Base-by-base conservation (phyloP, 2,329 filamentous ascomycete species). In the Penicillium hesseltinei region DNA sequence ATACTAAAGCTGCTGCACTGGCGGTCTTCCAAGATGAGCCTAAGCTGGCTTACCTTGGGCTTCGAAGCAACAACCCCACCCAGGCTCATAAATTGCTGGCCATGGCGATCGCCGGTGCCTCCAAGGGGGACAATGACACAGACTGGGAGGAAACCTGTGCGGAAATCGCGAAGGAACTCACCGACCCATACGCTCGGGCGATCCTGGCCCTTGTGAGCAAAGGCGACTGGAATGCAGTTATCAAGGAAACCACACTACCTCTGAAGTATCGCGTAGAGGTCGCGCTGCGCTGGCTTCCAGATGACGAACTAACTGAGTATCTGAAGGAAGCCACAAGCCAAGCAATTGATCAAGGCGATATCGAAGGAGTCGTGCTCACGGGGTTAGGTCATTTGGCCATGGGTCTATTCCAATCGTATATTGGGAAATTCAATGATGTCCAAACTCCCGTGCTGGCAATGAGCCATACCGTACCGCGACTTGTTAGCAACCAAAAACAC, bases 391-490 rank as follows among this genome's bases (percentile, higher is more conserved):
- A 84, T 56, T 76, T 78, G 54, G 80, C 81, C 4, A 80, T 88
- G 70, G 81, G 84, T 46, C 78, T 88, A 36, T 82, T 88, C 60
- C 80, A 84, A 63, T 81, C 80, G 7, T 86, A 87, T 67, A 82
- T 88, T 58, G 77, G 77, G 52, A 81, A 80, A 51, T 85, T 82
- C 65, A 80, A 82, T 56, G 85, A 87, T 62, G 71, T 87, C 1
- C 85, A 88, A 72, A 86, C 84, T 2, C 81, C 84, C 1, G 84
- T 87, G 0, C 74, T 88, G 1, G 82, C 83, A 29, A 81, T 84
- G 66, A 82, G 82, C 35, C 80, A 83, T 62, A 82, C 82, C 0
- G 81, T 83, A 47, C 84, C 85, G 0, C 77, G 82, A 0, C 85
- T 85, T 68, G 77, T 87, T 58, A 79, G 81, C 62, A 81, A 85